Base-by-base conservation (phyloP, 306 rosid species). In the Vigna radiata region DNA sequence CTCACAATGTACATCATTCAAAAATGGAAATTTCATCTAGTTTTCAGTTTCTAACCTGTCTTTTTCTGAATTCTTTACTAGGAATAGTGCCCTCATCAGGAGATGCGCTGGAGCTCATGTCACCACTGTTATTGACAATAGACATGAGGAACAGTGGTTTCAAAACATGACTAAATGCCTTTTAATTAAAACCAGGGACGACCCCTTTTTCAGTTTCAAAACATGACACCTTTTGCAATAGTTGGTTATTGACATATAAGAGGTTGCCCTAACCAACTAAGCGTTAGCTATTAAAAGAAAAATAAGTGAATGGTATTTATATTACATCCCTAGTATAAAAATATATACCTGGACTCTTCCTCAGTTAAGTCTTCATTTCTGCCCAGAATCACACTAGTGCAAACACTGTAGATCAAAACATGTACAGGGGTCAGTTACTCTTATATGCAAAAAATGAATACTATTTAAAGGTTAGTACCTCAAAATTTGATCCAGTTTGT, bases 401-500 rank as follows among this genome's bases (percentile, higher is more conserved):
- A 95, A 63, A 95, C 95, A 80, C 98, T 95, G 87, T 85, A 86
- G 15, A 72, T 49, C 77, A 54, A 55, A 70, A 74, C 50, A 79
- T 25, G 69, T 14, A 61, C 10, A 50, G 31, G 80, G 74, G 23
- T 79, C 79, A 81, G 21, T 37, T 23, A 25, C 43, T 56, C 50
- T 48, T 44, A 79, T n/a, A 50, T 64, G 74, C 50, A 73, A 68
- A 68, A 19, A 65, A 50, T 27, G 54, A 17, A 64, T 21, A 2
- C 69, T 70, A 59, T 83, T 72, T 63, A 70, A 77, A 70, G 73
- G 72, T 66, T 64, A 78, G 52, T 88, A 94, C 98, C 97, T 92
- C 81, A 95, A 85, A 69, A 95, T 92, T 84, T 84, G 98, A 88
- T 95, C 98, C 43, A 95, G 93, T 83, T 92, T 92, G 84, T 89